phyloP scores from a whole-genome alignment of 139 green algal species.

The Eudorina sp. region DNA sequence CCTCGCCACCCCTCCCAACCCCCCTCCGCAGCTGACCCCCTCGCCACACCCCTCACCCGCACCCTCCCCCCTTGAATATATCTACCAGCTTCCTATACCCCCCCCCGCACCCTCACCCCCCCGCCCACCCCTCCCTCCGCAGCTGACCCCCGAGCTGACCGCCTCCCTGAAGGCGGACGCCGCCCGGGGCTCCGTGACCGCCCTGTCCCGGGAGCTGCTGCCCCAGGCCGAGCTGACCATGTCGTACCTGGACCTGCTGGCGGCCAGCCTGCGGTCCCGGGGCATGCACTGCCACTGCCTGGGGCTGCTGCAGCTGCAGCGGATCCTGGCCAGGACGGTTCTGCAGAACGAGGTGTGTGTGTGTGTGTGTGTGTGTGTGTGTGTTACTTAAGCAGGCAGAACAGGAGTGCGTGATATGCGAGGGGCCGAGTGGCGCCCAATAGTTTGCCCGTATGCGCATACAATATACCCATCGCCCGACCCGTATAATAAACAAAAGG shows the following conservation, averaged over 20 bases:
- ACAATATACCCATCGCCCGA: too few species aligned
- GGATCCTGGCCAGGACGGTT: constrained; percentile 54
- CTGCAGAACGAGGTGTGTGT: constrained; percentile 58
- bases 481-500: too few species aligned
- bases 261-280: background rate
- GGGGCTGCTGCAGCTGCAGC: constrained; percentile 63
- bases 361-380: too few species aligned
- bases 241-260: constrained; percentile 58
- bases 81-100: background rate
- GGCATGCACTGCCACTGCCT: constrained; percentile 54
- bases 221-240: constrained; percentile 58
- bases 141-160: constrained; percentile 33
- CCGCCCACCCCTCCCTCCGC: background rate
- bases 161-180: background rate
- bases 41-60: background rate
- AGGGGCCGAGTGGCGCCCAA: too few species aligned
- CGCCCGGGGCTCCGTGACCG: background rate
- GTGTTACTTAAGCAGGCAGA: too few species aligned
- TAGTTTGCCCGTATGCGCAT: too few species aligned
- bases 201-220: constrained; percentile 14
- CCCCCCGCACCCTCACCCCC: background rate
- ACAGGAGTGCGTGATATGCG: too few species aligned
- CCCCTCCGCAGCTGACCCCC: background rate
- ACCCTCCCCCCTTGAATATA: too few species aligned
- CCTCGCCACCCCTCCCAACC: background rate